Evolutionary conservation across 306 rosid genomes (phyloP), one percentile per base, ranked within the genome.

Genomic region (Sphenostylis stenocarpa): DNA sequence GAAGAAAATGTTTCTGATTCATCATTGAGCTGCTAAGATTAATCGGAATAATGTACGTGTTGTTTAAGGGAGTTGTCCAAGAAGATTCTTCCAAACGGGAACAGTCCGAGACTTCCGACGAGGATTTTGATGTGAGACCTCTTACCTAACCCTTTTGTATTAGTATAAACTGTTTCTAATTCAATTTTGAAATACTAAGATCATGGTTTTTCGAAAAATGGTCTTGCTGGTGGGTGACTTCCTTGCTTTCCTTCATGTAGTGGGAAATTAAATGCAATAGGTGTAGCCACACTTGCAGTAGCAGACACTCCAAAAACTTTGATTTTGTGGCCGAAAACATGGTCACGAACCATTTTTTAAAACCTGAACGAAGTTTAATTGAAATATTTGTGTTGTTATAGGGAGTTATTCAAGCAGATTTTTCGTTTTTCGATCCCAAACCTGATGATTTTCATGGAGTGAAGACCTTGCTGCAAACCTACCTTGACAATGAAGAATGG

Each of bases 381-480:
- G 45, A 57, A 75, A 34, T 70, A 6, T 70, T 28, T 38, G 20
- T 76, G 58, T 51, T 76, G 71, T 73, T 86, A 48, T 56, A 90
- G 96, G 95, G 88, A 45, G 77, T 76, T 67, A 79, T 94, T 52
- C 96, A 90, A 88, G 94, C 93, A 70, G 96, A 94, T 71, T 89
- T 90, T 86, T 87, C 87, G 41, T 92, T 94, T 81, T 94, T 89
- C 39, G 97, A 94, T 87, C 96, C 97, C 7, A 92, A 92, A 79
- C 77, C 95, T 8, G 75, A 76, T 2, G 95, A 92, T 71, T 94
- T 90, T 82, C 97, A 94, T 75, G 98, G 96, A 78, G 91, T 85
- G 36, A 94, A 90, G 93, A 88, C 88, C 44, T 83, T 94, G 87
- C 87, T 94, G 26, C 93, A 85, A 80, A 82, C 86, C 72, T 92